Conservation (phyloP, 2,329 filamentous ascomycete genomes). For the Fusarium sp. region DNA sequence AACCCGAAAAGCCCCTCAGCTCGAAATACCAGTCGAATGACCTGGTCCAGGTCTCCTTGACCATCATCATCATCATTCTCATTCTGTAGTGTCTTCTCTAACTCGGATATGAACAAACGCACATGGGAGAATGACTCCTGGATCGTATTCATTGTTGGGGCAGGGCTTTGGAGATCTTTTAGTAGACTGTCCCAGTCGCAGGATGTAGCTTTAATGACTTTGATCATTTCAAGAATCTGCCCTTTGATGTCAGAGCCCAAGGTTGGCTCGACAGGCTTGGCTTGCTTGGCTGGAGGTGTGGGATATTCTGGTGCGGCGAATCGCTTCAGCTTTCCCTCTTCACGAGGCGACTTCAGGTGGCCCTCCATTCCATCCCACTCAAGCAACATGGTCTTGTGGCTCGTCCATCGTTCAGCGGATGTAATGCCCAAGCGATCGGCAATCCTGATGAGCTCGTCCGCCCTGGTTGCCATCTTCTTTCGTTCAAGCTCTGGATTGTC, state of each 20-base stretch:
- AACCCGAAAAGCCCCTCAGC: neutral
- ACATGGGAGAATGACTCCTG: neutral
- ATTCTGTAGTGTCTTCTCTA: neutral
- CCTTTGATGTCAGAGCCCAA: neutral
- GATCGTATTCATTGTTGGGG: accelerated
- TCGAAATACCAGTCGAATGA: neutral
- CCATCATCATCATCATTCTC: neutral
- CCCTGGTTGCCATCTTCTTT: neutral
- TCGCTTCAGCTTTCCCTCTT: neutral
- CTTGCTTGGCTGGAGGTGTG: neutral
- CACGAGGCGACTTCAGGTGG: neutral
- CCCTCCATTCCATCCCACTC: neutral
- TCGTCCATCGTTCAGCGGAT: too few relatives aligned
- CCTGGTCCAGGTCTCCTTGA: neutral
- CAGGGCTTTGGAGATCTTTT: neutral
- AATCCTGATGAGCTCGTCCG: neutral
- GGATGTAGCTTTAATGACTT: neutral
- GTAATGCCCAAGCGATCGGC: neutral
- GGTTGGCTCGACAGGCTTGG: accelerated
- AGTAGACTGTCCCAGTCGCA: neutral
- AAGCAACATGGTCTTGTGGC: neutral
- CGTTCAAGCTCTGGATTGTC: neutral
- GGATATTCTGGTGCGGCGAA: neutral
- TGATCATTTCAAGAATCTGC: neutral
- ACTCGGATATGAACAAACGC: neutral